Evolutionary conservation across 1,284 basidiomycete genomes (phyloP), one percentile per base, ranked within the genome.

Genomic region (Hymenochaete sp.): DNA sequence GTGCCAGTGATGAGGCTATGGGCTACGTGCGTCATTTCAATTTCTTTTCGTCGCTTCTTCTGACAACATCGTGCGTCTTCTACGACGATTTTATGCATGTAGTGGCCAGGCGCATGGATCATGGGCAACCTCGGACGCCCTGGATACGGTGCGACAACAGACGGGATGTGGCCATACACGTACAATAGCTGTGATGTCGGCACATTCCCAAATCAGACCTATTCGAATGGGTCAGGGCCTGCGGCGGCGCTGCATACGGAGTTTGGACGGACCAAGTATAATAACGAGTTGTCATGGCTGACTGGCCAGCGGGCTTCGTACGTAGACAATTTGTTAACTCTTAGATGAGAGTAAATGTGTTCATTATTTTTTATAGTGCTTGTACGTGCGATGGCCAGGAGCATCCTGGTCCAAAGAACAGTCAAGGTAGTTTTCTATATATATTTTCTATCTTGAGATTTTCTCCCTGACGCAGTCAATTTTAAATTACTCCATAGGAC

Each of bases 71-170:
- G n/a, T n/a, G 16, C 43, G 31, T 19, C 25, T 24, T 13, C 19
- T 37, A 18, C 13, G 14, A 10, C 32, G 14, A 36, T 31, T 3
- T 24, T n/a, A 2, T n/a, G 37, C 14, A 18, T 40, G 4, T 43
- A 83, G 57, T 85, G 81, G 81, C 81, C 82, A 53, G 78, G 75
- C 65, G 61, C 58, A 60, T 93, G 91, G 91, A 88, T 84, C 4
- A 88, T 96, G 85, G 91, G 91, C 3, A 95, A 95, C 57, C 72
- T 96, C 2, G 91, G 82, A 1, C 67, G 91, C 42, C 79, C 90
- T 0, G 91, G 90, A 2, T 83, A 89, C 59, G 72, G 80, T 16
- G 88, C 83, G 0, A 82, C 85, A 0, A 82, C 83, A 2, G 86
- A 93, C 45, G 91, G 88, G 6, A 70, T 75, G 56, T 87, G 82